Evolutionary conservation across 495 filamentous ascomycete species (phyloP), one percentile per base, ranked within the genome.

Genomic region (Talaromyces thailandensis): DNA sequence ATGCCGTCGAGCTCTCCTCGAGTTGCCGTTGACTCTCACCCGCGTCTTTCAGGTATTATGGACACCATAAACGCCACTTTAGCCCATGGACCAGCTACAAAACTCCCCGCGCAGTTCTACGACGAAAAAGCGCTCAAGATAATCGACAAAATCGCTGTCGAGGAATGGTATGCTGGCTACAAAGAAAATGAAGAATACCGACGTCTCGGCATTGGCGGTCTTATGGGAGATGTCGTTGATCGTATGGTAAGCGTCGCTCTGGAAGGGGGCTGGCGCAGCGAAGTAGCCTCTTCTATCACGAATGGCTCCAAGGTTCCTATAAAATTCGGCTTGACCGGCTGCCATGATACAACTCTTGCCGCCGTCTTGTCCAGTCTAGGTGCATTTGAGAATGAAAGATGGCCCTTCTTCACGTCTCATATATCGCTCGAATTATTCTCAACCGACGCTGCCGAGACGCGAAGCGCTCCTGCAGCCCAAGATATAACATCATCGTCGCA

Each of bases 131-230:
- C 76, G 3, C 73, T 82, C 5, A 79, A 76, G 2, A 86, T 92
- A 55, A 82, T 97, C 60, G 88, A 97, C 58, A 81, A 81, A 28
- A 90, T 97, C 55, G 84, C 80, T 48, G 86, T 90, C 2, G 94
- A 98, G 65, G 95, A 98, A 75, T 98, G 94, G 94, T 98, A 88
- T 69, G 75, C 85, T 7, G 94, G 93, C 4, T 98, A 92, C 70
- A 80, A 79, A 43, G 91, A 96, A 74, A 91, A 84, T 61, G 73
- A 68, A 25, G 94, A 98, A 73, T 98, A 94, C 76, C 86, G 94
- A 6, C 82, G 78, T 65, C 77, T 98, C 3, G 94, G 95, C 3
- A 93, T 96, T 62, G 94, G 94, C 48, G 83, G 80, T 16, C 73
- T 98, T 18, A 73, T 95, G 67, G 93, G 91, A 2, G 94, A 98